Base-by-base conservation (phyloP, 257 asterid genomes). In the Solanum arcanum region DNA sequence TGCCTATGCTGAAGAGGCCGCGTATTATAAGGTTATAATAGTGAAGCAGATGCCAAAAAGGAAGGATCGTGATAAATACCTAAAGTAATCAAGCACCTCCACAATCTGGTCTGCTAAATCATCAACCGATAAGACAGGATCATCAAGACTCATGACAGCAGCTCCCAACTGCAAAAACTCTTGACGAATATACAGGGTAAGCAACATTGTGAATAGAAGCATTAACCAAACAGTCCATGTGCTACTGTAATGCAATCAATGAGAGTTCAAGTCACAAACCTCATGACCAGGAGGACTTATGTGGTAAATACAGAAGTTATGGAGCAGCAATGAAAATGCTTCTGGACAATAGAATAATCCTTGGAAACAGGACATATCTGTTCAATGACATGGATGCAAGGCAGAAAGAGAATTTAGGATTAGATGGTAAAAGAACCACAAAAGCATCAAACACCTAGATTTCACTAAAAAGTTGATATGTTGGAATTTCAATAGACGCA, bases 321-420 rank as follows among this genome's bases (percentile, higher is more conserved):
- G 92, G 47, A 91, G 86, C 86, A 92, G 92, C 89, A 91, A 88
- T 44, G 94, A 91, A 88, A 90, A 91, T 83, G 92, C 92, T 90
- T 92, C 94, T 47, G 91, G 94, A 81, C 92, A 90, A 87, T 83
- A 85, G 88, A 92, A 92, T 86, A 92, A 87, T 88, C 92, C 92
- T 89, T 92, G 94, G 87, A 92, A 92, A 88, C 94, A 92, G 7
- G 94, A 92, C 88, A 92, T 66, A 88, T 92, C 94, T 92, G 93
- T 87, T 86, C 85, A 70, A 90, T 21, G 31, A 89, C 86, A 88
- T 84, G 7, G n/a, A 75, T 29, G 33, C 21, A 42, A 62, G 85
- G 25, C 68, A 70, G 49, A 87, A 42, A 86, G 12, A 86, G 74
- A 62, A 78, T 44, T 77, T 81, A 29, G 78, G 69, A 70, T 89